phyloP scores from a whole-genome alignment of 148 eudicot species.

The Rhododendron vialii region DNA sequence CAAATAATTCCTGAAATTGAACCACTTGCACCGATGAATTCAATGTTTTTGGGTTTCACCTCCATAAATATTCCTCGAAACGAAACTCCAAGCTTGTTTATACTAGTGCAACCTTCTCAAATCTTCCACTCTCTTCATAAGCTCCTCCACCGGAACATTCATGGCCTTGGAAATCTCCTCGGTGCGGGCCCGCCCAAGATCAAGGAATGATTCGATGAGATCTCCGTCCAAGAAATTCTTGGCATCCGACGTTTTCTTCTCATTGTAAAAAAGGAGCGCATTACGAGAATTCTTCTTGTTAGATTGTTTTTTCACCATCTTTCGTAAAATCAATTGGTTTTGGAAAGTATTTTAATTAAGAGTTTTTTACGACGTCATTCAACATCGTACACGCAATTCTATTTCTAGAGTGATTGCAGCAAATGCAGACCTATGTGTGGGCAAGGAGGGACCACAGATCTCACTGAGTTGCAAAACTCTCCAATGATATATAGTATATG shows the following conservation, averaged over 20 bases:
- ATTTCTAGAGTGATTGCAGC: too few species aligned
- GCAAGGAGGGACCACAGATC: too few species aligned
- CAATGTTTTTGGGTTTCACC: not conserved
- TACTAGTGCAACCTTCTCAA: slow-evolving; percentile 68
- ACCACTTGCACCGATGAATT: not conserved
- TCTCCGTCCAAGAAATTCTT: slow-evolving; percentile 88
- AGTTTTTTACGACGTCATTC: too few species aligned
- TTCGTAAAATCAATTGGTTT: too few species aligned
- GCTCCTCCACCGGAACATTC: slow-evolving; percentile 78
- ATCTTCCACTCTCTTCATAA: slow-evolving; percentile 91
- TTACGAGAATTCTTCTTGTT: too few species aligned
- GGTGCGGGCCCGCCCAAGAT: slow-evolving; percentile 68
- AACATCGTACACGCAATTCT: too few species aligned
- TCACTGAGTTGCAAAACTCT: too few species aligned
- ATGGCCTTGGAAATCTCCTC: slow-evolving; percentile 78
- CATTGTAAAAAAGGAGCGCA: slow-evolving; percentile 42
- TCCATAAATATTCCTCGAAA: not conserved
- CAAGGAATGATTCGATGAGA: slow-evolving; percentile 88
- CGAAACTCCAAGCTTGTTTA: not conserved
- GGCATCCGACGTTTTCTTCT: slow-evolving; percentile 87
- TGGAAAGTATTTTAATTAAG: too few species aligned
- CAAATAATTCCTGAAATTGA: not conserved
- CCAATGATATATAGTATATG: too few species aligned
- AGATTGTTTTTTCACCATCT: too few species aligned
- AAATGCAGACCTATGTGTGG: too few species aligned